Evolutionary conservation across 768 basidiomycete genomes (phyloP), one percentile per base, ranked within the genome.

Genomic region (Tephrocybe rancida): DNA sequence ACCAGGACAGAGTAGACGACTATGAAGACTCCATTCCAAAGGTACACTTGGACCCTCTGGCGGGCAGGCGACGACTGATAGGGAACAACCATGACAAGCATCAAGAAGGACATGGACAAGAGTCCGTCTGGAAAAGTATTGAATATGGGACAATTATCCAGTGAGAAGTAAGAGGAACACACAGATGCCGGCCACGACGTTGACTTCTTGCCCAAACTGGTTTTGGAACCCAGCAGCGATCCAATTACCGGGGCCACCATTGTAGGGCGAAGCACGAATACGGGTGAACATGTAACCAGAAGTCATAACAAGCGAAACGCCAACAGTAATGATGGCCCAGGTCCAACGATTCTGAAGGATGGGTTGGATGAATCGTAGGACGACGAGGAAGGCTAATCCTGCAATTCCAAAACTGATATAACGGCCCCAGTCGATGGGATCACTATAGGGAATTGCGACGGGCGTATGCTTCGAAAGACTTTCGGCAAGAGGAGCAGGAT

Each of bases 261-360:
- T 75, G 65, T 83, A 93, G 2, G 93, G 95, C 43, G 80, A 79
- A 27, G 79, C 80, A 57, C 96, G 87, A 61, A 99, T 99, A 58
- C 88, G 89, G 54, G 90, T 90, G 73, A 96, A 99, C 97, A 99
- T 99, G 76, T 85, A 90, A 7, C 97, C 97, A 8, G 88, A 86
- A 19, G 86, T 95, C 87, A 98, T 96, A 61, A 92, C 72, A 18
- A 92, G 87, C 8, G 85, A 80, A 24, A 83, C 66, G 35, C 87
- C 51, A 25, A 86, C 81, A 35, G 77, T 78, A n/a, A 67, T 67
- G 21, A 74, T 62, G 5, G 88, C 90, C 91, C 92, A 94, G 2
- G 81, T 72, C 90, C 90, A 92, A 57, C 87, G 86, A 60, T 77
- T 89, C 57, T 79, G 70, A 25, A 95, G 67, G 50, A 91, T 71